Conservation (phyloP, 148 eudicot species). For the Vaccinium darrowii region DNA sequence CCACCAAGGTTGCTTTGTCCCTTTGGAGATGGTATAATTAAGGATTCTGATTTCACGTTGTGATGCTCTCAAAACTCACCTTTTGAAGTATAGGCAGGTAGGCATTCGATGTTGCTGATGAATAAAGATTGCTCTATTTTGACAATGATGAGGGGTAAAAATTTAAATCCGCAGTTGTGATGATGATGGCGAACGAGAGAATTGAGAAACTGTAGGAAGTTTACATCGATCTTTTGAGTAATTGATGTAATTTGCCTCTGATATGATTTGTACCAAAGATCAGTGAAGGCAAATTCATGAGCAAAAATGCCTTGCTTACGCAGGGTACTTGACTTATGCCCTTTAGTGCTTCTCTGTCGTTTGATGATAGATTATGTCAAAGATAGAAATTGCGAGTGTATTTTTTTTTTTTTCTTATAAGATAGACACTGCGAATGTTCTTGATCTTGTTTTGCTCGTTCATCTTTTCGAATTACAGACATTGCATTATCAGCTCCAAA, state of each 20-base stretch:
- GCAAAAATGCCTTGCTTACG: background rate
- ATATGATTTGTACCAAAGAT: background rate
- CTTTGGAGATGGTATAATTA: too few relatives aligned
- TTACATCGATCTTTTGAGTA: background rate
- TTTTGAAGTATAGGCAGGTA: background rate
- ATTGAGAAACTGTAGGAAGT: background rate
- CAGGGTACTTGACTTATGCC: background rate
- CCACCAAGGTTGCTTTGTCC: too few relatives aligned
- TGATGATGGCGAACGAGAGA: background rate
- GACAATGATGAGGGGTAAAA: background rate
- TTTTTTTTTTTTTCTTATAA: too few relatives aligned
- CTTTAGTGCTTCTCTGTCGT: background rate
- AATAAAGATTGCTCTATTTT: background rate
- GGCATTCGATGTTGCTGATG: too few relatives aligned
- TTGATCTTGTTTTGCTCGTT: background rate
- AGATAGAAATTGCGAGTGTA: too few relatives aligned
- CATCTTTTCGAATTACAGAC: constrained; percentile 43
- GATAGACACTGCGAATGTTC: background rate
- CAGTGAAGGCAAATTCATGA: background rate
- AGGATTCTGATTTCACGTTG: too few relatives aligned
- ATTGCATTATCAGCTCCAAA: constrained; percentile 43
- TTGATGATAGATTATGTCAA: background rate
- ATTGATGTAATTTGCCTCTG: background rate
- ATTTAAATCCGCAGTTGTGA: background rate
- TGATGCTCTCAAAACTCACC: background rate